Evolutionary conservation across 2,329 filamentous ascomycete genomes (phyloP).

Genomic region (Ophiosphaerella korrae): DNA sequence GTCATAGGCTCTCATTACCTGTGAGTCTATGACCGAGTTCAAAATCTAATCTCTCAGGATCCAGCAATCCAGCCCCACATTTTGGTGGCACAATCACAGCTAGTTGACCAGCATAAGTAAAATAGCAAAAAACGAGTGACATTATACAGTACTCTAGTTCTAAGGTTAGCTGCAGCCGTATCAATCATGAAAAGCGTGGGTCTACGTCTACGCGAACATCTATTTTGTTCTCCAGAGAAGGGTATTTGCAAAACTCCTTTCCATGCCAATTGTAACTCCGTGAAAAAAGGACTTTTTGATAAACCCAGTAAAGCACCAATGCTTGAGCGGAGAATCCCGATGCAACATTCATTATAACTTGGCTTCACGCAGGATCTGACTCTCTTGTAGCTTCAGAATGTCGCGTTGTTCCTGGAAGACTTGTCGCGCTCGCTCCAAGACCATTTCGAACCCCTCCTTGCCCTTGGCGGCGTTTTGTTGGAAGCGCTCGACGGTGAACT

Average conservation of each 20-base stretch:
- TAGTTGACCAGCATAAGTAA: no score
- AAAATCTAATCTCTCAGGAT: no score
- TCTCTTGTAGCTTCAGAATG: slow-evolving; percentile 53
- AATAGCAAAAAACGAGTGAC: not conserved
- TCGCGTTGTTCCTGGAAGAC: slow-evolving; percentile 90
- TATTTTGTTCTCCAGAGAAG: not conserved
- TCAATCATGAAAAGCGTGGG: slow-evolving; percentile 6
- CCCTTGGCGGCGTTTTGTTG: slow-evolving; percentile 89
- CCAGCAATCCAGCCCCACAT: no score
- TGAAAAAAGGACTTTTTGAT: slow-evolving; percentile 2
- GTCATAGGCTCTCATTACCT: no score
- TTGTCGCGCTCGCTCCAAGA: slow-evolving; percentile 88
- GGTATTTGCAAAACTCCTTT: slow-evolving; percentile 5
- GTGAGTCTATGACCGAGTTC: no score
- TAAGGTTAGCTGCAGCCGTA: slow-evolving; percentile 1
- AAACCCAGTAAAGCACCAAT: not conserved
- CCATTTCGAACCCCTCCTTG: slow-evolving; percentile 91
- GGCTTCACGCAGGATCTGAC: slow-evolving; percentile 37
- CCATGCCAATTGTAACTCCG: slow-evolving; percentile 6
- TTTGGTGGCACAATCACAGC: no score
- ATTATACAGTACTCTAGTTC: slow-evolving; percentile 8
- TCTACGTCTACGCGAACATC: not conserved
- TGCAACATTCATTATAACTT: slow-evolving; percentile 25
- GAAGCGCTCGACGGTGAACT: slow-evolving; percentile 86
- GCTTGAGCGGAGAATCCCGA: not conserved